Conservation (phyloP, 805 yeast species). For the Saccharomycopsis sp. region DNA sequence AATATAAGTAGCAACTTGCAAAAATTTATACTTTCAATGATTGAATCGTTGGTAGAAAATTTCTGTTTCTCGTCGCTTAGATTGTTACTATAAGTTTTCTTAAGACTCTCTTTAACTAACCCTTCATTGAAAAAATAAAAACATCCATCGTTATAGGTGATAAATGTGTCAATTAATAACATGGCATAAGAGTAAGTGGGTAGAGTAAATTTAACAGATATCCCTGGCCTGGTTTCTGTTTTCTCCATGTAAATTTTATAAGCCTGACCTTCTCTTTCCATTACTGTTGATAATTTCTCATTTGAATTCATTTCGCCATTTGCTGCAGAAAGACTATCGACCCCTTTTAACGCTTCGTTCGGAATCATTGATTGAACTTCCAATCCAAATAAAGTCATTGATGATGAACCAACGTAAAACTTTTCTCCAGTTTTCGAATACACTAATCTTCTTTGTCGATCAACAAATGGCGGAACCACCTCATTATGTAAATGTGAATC, state of each 20-base stretch:
- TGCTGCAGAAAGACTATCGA: conserved; percentile 2
- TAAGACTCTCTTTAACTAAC: conserved; percentile 56
- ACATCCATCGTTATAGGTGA: conserved; percentile 77
- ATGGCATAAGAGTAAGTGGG: conserved; percentile 76
- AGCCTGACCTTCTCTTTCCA: conserved; percentile 73
- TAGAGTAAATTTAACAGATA: conserved; percentile 61
- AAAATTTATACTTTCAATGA: conserved; percentile 73
- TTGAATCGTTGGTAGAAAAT: conserved; percentile 36
- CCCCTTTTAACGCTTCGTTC: conserved; percentile 18
- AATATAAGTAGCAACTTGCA: conserved; percentile 68
- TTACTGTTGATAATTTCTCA: conserved; percentile 39
- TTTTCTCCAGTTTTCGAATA: conserved; percentile 72
- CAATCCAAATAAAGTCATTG: conserved; percentile 75
- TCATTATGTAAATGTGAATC: conserved; percentile 31
- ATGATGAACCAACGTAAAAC: conserved; percentile 72
- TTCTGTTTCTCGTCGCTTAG: conserved; percentile 23
- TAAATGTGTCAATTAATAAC: conserved; percentile 66
- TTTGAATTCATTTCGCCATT: conserved; percentile 22
- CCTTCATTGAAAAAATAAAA: conserved; percentile 83
- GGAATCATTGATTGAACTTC: conserved; percentile 66
- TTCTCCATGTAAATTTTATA: conserved; percentile 62
- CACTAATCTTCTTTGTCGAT: conserved; percentile 62
- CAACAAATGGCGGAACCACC: conserved; percentile 64
- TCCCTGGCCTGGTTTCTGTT: conserved; percentile 60
- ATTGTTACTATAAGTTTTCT: conserved; percentile 52